Evolutionary conservation across 176 grass and related monocot genomes (phyloP).

Genomic region (Pontederia paniculata): DNA sequence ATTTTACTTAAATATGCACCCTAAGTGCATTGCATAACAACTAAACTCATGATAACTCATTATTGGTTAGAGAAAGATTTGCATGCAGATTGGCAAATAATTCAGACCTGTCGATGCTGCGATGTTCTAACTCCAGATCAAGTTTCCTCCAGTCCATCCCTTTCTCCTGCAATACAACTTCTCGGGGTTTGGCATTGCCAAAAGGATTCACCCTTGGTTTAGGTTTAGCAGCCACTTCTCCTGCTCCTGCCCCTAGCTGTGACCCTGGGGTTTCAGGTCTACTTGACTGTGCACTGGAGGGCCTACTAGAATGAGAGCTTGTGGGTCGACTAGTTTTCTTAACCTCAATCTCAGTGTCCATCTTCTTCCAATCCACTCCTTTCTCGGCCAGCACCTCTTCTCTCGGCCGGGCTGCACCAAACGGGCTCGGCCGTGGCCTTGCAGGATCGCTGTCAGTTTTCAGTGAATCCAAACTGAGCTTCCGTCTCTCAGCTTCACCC

Average conservation of each 20-base stretch:
- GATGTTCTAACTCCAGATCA: constrained; percentile 77
- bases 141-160: constrained; percentile 94
- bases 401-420: constrained; percentile 45
- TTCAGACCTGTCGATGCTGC: constrained; percentile 55
- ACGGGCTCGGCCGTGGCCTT: constrained; percentile 36
- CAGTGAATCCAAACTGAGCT: constrained; percentile 53
- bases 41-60: neutral
- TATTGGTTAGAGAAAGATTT: neutral
- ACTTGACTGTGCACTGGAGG: constrained; percentile 72
- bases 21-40: too few relatives aligned
- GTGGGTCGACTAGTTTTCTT: constrained; percentile 60
- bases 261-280: constrained; percentile 64
- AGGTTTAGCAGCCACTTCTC: constrained; percentile 38
- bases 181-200: constrained; percentile 72
- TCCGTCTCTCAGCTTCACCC: constrained; percentile 32
- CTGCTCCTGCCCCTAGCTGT: constrained; percentile 34
- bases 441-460: constrained; percentile 47
- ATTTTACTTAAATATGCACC: too few relatives aligned
- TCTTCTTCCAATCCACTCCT: constrained; percentile 43
- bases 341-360: constrained; percentile 53
- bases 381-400: constrained; percentile 56
- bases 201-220: constrained; percentile 77
- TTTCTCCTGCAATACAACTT: constrained; percentile 67
- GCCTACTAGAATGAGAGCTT: constrained; percentile 74
- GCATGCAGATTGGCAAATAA: neutral